Evolutionary conservation across 2,329 filamentous ascomycete genomes (phyloP).

Genomic region (Westerdykella aurantiaca): DNA sequence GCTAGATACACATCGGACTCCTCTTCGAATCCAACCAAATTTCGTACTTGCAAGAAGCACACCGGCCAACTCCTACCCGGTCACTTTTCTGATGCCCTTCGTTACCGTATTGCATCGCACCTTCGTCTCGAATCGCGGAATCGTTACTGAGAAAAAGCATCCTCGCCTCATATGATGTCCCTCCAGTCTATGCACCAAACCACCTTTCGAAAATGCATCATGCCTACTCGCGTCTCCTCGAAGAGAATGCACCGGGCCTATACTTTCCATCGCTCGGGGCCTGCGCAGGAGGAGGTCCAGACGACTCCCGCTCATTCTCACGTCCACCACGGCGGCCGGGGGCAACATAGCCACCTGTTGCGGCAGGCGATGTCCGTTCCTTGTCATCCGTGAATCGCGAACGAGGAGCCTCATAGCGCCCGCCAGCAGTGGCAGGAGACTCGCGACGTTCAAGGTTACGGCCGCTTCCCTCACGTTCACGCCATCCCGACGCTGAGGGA

Average conservation of each 20-base stretch:
- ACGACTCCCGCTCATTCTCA: constrained; percentile 19
- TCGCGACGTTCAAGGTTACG: constrained; percentile 28
- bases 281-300: constrained; percentile 16
- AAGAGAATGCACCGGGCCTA: constrained; percentile 33
- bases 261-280: constrained; percentile 35
- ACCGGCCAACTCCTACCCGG: too few species aligned
- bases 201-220: constrained; percentile 5
- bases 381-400: constrained; percentile 27
- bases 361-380: constrained; percentile 26
- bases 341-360: constrained; percentile 25
- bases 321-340: constrained; percentile 24
- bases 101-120: too few species aligned
- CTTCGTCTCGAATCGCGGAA: too few species aligned
- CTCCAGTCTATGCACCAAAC: background rate
- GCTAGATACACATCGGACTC: too few species aligned
- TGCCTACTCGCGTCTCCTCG: constrained; percentile 10
- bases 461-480: constrained; percentile 33
- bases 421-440: constrained; percentile 25
- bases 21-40: too few species aligned
- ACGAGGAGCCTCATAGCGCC: constrained; percentile 27
- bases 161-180: too few species aligned
- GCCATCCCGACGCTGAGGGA: constrained; percentile 26
- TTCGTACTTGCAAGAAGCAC: too few species aligned
- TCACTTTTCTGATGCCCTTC: too few species aligned
- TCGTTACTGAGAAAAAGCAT: too few species aligned